Evolutionary conservation across 1,139 yeast genomes (phyloP).

Genomic region (Geotrichum macrosporum): DNA sequence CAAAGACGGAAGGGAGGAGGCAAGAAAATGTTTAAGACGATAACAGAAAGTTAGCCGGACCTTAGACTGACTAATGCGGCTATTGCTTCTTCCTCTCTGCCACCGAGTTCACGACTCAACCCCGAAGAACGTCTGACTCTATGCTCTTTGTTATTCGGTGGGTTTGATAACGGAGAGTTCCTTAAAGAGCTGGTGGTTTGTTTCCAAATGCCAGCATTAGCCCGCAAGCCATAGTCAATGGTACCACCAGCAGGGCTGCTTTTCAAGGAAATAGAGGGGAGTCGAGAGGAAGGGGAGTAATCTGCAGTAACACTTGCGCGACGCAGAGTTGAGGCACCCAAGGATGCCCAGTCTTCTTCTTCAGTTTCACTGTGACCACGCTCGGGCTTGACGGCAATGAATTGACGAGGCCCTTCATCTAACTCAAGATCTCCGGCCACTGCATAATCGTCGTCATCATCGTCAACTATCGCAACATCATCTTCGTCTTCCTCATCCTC

Average conservation of each 20-base stretch:
- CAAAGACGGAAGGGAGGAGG: too few relatives aligned
- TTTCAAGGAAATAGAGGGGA: not conserved
- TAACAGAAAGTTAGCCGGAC: too few relatives aligned
- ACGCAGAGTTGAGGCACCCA: constrained; percentile 59
- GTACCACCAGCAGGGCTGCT: not conserved
- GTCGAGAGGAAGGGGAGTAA: constrained; percentile 5
- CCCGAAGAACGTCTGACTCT: too few relatives aligned
- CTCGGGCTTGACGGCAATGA: not conserved
- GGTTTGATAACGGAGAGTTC: constrained; percentile 1
- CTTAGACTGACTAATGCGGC: constrained; percentile 20
- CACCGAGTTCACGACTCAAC: too few relatives aligned
- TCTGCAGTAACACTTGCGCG: constrained; percentile 16
- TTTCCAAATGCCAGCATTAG: too few relatives aligned
- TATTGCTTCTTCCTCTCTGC: constrained; percentile 19
- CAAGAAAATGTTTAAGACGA: too few relatives aligned
- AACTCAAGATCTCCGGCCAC: constrained; percentile 21
- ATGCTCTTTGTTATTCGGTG: too few relatives aligned
- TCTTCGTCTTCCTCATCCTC: constrained; percentile 21
- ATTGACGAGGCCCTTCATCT: too few relatives aligned
- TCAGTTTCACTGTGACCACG: constrained; percentile 54
- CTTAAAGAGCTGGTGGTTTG: constrained; percentile 7
- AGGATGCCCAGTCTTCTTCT: constrained; percentile 91
- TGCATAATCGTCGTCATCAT: constrained; percentile 18
- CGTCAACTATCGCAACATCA: constrained; percentile 18
- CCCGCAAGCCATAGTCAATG: too few relatives aligned